These are phyloP conservation scores for Thalassia testudinum DNA, from an alignment of 116 monocot genomes.

Conservation along the genomic window DNA sequence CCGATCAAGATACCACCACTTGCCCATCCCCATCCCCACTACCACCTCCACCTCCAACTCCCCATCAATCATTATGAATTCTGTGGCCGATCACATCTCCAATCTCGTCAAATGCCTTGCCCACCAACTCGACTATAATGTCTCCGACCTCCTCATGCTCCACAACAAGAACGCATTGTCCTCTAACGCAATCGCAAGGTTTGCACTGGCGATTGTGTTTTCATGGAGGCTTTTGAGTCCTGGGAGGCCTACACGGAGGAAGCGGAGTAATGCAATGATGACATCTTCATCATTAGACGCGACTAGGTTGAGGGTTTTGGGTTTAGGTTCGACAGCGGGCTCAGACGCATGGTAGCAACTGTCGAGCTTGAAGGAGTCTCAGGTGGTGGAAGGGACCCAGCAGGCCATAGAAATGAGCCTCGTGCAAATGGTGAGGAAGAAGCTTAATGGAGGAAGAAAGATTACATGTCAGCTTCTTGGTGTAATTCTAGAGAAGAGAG, in stretches of 20 bases:
- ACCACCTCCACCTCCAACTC: background rate
- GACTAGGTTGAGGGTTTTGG: background rate
- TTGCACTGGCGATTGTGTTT: slow-evolving; percentile 77
- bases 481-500: no score
- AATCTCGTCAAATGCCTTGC: slow-evolving; percentile 41
- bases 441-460: slow-evolving; percentile 54
- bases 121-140: slow-evolving; percentile 40
- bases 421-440: slow-evolving; percentile 57
- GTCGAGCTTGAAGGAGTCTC: slow-evolving; percentile 18
- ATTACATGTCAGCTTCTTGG: no score
- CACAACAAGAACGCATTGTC: slow-evolving; percentile 68
- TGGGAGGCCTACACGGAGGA: slow-evolving; percentile 18
- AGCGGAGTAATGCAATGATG: slow-evolving; percentile 3
- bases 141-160: slow-evolving; percentile 37
- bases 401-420: slow-evolving; percentile 26
- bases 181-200: slow-evolving; percentile 70
- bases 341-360: slow-evolving; percentile 16
- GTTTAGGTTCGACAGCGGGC: slow-evolving; percentile 6
- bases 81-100: slow-evolving; percentile 32
- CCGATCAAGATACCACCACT: background rate
- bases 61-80: slow-evolving; percentile 38
- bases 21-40: background rate
- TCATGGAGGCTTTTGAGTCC: slow-evolving; percentile 75
- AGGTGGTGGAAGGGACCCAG: slow-evolving; percentile 15
- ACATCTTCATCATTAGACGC: slow-evolving; percentile 16